phyloP scores from a whole-genome alignment of 2,329 filamentous ascomycete genomes.

The Helotiales sp. region DNA sequence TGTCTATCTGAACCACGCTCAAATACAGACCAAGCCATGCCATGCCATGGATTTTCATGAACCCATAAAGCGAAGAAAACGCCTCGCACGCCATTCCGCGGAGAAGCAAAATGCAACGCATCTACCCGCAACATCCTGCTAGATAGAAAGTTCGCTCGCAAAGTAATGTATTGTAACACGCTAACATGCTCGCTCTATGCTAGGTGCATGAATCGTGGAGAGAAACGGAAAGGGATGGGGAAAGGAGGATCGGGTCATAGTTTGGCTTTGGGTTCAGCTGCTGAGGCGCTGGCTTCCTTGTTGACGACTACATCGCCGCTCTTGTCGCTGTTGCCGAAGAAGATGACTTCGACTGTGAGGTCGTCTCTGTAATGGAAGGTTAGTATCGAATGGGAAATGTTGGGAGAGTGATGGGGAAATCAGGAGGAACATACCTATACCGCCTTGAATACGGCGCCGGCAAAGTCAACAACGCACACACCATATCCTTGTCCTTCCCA shows the following conservation, averaged over 20 bases:
- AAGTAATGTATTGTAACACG: too few species aligned
- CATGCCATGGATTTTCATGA: too few species aligned
- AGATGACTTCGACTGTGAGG: constrained; percentile 96
- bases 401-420: background rate
- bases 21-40: too few species aligned
- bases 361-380: constrained; percentile 69
- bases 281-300: constrained; percentile 76
- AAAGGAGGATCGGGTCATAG: constrained; percentile 25
- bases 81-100: too few species aligned
- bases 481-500: constrained; percentile 90
- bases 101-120: too few species aligned
- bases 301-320: constrained; percentile 83
- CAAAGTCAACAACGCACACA: constrained; percentile 88
- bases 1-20: too few species aligned
- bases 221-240: background rate
- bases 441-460: constrained; percentile 89
- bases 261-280: constrained; percentile 42
- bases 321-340: constrained; percentile 84
- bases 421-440: constrained; percentile 70
- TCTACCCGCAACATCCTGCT: too few species aligned
- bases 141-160: too few species aligned
- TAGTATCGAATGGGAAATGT: constrained; percentile 15
- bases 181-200: background rate
- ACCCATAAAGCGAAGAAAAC: too few species aligned
- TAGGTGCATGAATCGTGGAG: background rate